phyloP scores from a whole-genome alignment of 495 filamentous ascomycete genomes.

The Articulospora tetracladia region DNA sequence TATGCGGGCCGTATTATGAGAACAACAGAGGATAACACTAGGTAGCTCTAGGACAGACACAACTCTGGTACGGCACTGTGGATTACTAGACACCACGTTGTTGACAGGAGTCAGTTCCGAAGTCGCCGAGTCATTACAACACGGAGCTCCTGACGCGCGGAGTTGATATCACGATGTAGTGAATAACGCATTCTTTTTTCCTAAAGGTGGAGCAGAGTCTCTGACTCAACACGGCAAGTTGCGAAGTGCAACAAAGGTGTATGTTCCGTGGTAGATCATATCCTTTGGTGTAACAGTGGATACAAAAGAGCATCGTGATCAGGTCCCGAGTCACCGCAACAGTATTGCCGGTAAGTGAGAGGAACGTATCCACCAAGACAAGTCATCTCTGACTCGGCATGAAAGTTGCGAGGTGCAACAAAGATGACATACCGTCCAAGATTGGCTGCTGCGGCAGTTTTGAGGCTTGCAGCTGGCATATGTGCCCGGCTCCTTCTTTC shows the following conservation, averaged over 20 bases:
- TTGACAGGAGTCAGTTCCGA: not conserved
- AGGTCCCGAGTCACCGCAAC: not conserved
- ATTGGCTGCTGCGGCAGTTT: too few species aligned
- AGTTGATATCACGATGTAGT: not conserved
- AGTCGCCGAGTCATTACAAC: not conserved
- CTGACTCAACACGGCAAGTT: not conserved
- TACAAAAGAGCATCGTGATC: not conserved
- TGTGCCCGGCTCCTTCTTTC: too few species aligned
- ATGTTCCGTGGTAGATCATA: not conserved
- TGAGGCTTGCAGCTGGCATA: too few species aligned
- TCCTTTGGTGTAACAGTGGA: not conserved
- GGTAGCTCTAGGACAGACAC: too few species aligned
- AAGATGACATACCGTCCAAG: not conserved
- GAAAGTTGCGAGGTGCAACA: not conserved
- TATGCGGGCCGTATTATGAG: not conserved
- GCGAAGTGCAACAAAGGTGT: not conserved
- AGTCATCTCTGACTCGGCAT: not conserved
- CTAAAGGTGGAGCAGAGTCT: not conserved
- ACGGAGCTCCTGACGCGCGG: not conserved
- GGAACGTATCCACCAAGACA: not conserved
- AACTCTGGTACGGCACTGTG: not conserved
- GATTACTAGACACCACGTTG: not conserved
- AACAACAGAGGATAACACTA: not conserved
- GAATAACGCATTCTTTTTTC: not conserved
- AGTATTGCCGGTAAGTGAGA: not conserved